Conservation (phyloP, 164 flowering plant species). For the Magnolia changhungtana region DNA sequence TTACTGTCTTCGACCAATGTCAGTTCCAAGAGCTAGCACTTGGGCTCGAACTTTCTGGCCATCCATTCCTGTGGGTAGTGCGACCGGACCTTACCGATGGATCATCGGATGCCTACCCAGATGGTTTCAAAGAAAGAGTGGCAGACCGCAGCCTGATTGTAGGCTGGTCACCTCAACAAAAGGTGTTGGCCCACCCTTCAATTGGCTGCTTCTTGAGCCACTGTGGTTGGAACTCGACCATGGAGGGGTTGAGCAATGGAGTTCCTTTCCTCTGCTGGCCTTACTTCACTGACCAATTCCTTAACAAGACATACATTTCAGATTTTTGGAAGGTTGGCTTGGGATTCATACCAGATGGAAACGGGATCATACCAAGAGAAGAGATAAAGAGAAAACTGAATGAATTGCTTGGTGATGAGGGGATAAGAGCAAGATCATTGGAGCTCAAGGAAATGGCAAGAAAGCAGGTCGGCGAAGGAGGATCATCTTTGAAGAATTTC, state of each 20-base stretch:
- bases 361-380: conserved; percentile 13
- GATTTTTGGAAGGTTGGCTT: conserved; percentile 25
- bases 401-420: conserved; percentile 10
- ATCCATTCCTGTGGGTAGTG: background rate
- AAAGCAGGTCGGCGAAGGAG: conserved; percentile 27
- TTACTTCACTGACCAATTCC: conserved; percentile 22
- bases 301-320: conserved; percentile 10
- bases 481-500: conserved; percentile 22
- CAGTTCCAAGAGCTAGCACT: background rate
- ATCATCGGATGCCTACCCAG: background rate
- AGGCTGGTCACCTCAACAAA: conserved; percentile 20
- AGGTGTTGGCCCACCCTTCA: conserved; percentile 23
- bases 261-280: conserved; percentile 27
- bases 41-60: background rate
- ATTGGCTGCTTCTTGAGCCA: conserved; percentile 19
- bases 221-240: conserved; percentile 25
- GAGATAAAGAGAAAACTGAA: conserved; percentile 16
- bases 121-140: conserved; percentile 6
- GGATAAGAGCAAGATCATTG: conserved; percentile 22
- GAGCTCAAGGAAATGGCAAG: conserved; percentile 26
- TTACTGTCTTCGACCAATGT: background rate
- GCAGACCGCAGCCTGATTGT: background rate
- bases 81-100: conserved; percentile 3
- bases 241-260: conserved; percentile 10
- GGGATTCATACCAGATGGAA: conserved; percentile 9